Evolutionary conservation across 2,329 filamentous ascomycete genomes (phyloP), one percentile per base, ranked within the genome.

Genomic region (Scedosporium aurantiacum): DNA sequence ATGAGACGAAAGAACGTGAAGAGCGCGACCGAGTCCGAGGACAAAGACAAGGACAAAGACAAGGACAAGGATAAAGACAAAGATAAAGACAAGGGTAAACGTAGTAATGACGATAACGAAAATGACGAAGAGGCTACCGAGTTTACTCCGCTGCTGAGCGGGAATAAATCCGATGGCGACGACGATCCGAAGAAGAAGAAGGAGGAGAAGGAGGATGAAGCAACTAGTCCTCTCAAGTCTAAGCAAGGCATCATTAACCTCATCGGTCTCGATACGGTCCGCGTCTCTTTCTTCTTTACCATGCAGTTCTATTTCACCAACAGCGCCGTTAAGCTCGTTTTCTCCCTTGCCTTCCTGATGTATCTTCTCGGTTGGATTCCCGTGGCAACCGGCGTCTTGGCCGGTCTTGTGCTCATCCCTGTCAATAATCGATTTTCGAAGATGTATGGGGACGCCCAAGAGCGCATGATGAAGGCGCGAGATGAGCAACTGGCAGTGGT

Each of bases 1-100:
- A 84, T 91, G 78, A 81, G 86, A 52, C 82, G 86, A 57, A 93
- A 93, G 70, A 89, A 92, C 70, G 83, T 89, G 47, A 90, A 91
- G 69, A 78, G 82, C 4, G 77, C 74, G 37, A 82, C 79, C 68
- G 68, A 71, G 14, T 68, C 69, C 45, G 65, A 75, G 73, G 56
- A 68, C 7, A 69, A 73, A 43, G 63, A 65, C 10, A 69, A 65
- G 52, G 69, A 70, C 47, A 66, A 73, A 6, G 57, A 71, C 3
- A n/a, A n/a, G n/a, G 70, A 70, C 25, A 12, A 3, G 28, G 68
- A 67, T 10, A 6, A 50, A 50, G 45, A 50, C 32, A 37, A 50
- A 16, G 45, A 50, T 23, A 23, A n/a, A n/a, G 25, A 21, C 14
- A 55, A 40, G 27, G 27, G 16, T 4, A 57, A 18, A 4, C 6